Base-by-base conservation (phyloP, 2,329 filamentous ascomycete genomes). In the Trichoderma pleuroti region DNA sequence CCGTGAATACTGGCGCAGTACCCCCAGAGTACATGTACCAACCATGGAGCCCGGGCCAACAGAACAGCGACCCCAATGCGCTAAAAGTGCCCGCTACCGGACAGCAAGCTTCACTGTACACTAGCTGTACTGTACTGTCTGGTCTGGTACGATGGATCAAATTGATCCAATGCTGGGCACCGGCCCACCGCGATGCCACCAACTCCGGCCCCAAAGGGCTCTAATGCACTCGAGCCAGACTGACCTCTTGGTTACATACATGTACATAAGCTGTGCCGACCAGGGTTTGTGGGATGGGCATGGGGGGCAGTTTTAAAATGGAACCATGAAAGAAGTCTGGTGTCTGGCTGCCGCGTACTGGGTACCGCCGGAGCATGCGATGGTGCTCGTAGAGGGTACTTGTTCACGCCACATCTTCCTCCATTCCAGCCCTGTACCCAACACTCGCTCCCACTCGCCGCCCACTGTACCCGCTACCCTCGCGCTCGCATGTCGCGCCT, bases 161-260 rank as follows among this genome's bases (percentile, higher is more conserved):
- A 28, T 5, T 28, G 26, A 28, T 28, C 26, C 26, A 28, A 28
- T 28, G 5, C 26, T 28, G 26, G 26, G 26, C 26, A 28, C 16
- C 32, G 39, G 28, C 42, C 62, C 62, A 65, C 59, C 18, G 59
- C 16, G 59, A 62, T 42, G 59, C 59, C 24, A 42, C 21, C 62
- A 65, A 52, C 54, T 65, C 62, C 62, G 62, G 62, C 28, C 30
- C 39, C 28, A 32, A 64, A 36, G 21, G 42, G 42, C 28, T 34
- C 61, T 24, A n/a, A 30, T 16, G 61, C 39, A 30, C 39, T 42
- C 5, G 28, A 46, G 16, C 26, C 12, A 52, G n/a, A 46, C 36
- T 7, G 12, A 32, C 30, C 30, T 32, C 10, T 32, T 36, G 16
- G 12, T 36, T 46, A n/a, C 54, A 21, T 49, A n/a, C n/a, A 42